phyloP scores from a whole-genome alignment of 2,329 filamentous ascomycete species.

The Malbranchea cinnamomea region DNA sequence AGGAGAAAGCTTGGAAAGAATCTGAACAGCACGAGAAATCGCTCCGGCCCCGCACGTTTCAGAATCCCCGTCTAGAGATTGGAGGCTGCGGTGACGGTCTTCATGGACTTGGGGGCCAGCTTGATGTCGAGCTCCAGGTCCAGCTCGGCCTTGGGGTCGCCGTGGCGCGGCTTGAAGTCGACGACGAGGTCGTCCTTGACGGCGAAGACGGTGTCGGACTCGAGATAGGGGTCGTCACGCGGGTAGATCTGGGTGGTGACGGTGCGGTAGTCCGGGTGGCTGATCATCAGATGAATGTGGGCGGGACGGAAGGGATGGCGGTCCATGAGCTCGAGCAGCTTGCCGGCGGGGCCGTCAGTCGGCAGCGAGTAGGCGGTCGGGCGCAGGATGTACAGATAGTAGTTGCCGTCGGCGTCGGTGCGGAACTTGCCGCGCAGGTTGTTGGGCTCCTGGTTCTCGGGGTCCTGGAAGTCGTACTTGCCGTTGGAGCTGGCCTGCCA shows the following conservation, averaged over 20 bases:
- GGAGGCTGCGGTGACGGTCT: no score
- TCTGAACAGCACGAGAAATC: no score
- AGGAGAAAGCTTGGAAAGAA: no score
- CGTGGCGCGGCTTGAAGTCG: slow-evolving; percentile 39
- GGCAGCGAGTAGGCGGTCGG: slow-evolving; percentile 60
- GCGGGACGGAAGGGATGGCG: slow-evolving; percentile 47
- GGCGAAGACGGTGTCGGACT: slow-evolving; percentile 45
- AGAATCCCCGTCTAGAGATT: no score
- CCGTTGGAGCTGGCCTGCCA: slow-evolving; percentile 66
- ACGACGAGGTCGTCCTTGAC: slow-evolving; percentile 47
- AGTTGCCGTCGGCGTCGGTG: slow-evolving; percentile 53
- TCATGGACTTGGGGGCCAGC: slow-evolving; percentile 35
- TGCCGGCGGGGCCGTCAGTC: slow-evolving; percentile 44
- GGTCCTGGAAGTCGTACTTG: slow-evolving; percentile 64
- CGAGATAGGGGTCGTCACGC: slow-evolving; percentile 41
- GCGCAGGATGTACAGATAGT: slow-evolving; percentile 60
- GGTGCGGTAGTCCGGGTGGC: slow-evolving; percentile 40
- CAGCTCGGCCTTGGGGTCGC: slow-evolving; percentile 38
- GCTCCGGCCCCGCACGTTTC: no score
- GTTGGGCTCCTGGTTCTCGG: slow-evolving; percentile 53
- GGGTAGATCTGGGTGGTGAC: slow-evolving; percentile 46
- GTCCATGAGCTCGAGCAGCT: slow-evolving; percentile 39
- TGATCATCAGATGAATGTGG: slow-evolving; percentile 45
- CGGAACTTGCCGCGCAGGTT: slow-evolving; percentile 63
- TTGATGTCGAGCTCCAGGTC: slow-evolving; percentile 49